Evolutionary conservation across 2,329 filamentous ascomycete genomes (phyloP).

Genomic region (Neopestalotiopsis rosae): DNA sequence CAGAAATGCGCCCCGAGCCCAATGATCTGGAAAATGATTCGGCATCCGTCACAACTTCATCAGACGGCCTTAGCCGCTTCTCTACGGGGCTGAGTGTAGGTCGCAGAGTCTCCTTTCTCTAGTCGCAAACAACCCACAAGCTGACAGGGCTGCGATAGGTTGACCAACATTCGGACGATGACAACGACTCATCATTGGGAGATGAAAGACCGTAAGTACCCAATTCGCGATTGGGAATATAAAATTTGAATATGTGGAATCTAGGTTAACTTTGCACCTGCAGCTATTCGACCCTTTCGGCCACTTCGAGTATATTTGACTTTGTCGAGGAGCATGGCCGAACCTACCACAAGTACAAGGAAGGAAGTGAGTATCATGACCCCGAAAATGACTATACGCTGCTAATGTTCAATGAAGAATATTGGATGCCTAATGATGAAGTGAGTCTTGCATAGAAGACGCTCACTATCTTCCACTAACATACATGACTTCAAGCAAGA

Average conservation of each 20-base stretch:
- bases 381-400: not conserved
- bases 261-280: not conserved
- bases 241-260: not conserved
- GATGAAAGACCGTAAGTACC: not conserved
- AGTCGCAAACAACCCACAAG: not conserved
- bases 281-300: constrained; percentile 28
- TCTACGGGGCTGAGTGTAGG: not conserved
- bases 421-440: constrained; percentile 31
- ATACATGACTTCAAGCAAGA: constrained; percentile 4
- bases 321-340: constrained; percentile 30
- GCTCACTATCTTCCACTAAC: not conserved
- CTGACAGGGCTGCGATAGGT: not conserved
- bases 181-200: not conserved
- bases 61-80: not conserved
- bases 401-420: constrained; percentile 18
- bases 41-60: not conserved
- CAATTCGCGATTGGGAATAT: not conserved
- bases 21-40: not conserved
- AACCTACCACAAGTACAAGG: constrained; percentile 32
- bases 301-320: constrained; percentile 28
- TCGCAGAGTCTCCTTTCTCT: not conserved
- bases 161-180: not conserved
- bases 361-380: constrained; percentile 27
- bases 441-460: constrained; percentile 16
- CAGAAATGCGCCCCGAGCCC: not conserved